A percentile compares a stretch with the other conserved stretches of the same genome.
These are phyloP conservation scores for Cyclospora cayetanensis DNA, from an alignment of 169 alveolate species.

Conservation along the genomic window DNA sequence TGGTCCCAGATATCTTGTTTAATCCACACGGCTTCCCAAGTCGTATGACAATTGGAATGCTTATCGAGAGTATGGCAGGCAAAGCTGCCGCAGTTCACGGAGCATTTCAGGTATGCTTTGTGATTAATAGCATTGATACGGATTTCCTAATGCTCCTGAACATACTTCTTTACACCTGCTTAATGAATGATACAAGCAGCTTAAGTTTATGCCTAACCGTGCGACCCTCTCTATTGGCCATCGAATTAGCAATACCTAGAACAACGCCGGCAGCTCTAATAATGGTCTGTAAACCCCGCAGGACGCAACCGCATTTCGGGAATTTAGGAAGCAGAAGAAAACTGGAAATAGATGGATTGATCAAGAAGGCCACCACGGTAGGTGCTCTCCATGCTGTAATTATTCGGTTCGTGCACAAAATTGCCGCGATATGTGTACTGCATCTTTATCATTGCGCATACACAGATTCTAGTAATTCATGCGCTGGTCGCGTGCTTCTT, in stretches of 20 bases:
- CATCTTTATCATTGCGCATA: neutral
- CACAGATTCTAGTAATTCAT: neutral
- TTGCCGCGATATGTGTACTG: too few relatives aligned
- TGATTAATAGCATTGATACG: neutral
- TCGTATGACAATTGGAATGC: constrained; percentile 99
- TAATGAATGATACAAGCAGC: neutral
- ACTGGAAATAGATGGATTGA: constrained; percentile 83
- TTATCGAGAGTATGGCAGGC: constrained; percentile 99
- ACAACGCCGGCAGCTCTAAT: neutral
- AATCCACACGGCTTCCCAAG: constrained; percentile 99
- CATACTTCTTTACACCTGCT: neutral
- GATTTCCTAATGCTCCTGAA: neutral
- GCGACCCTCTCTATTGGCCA: neutral
- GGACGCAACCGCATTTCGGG: constrained; percentile 92
- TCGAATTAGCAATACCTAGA: too few relatives aligned
- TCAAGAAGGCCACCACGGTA: constrained; percentile 84
- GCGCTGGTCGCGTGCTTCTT: neutral
- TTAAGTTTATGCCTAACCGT: neutral
- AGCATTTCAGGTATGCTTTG: constrained; percentile 81
- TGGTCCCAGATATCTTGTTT: constrained; percentile 99
- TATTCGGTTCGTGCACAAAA: too few relatives aligned
- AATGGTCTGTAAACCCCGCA: neutral
- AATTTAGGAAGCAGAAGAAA: constrained; percentile 79
- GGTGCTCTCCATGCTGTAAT: too few relatives aligned
- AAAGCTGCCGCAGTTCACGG: constrained; percentile 98